Evolutionary conservation across 139 green algal species (phyloP), one percentile per base, ranked within the genome.

Genomic region (Chlamydomonas incerta): DNA sequence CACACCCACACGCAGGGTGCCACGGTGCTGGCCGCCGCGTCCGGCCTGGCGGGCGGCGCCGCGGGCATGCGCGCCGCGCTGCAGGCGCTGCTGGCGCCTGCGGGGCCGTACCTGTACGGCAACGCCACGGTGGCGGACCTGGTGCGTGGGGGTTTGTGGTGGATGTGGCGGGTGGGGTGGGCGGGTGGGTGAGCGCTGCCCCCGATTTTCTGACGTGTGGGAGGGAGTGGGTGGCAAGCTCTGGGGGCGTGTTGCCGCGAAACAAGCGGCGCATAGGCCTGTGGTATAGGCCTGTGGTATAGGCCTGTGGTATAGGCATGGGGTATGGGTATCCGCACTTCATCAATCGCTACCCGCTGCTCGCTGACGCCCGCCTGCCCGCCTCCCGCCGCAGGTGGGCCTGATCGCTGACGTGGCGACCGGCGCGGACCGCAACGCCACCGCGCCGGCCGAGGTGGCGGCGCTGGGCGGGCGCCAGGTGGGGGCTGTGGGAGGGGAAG

Each of bases 1-100:
- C 41, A 50, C 21, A 60, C 55, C 6, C 55, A 3, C 37, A 37
- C 2, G 26, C 76, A 83, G 62, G n/a, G 63, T 0, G 77, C 77
- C n/a, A 34, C 77, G 41, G 68, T 66, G 3, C 46, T 83, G 26
- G 77, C 67, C n/a, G 74, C 74, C 15, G 77, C 46, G 21, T n/a
- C 28, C 6, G 77, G 63, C 3, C 15, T 72, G 20, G 26, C 50
- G 11, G 28, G 26, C 60, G 77, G 77, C 63, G 14, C 15, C 31
- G 63, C 52, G 8, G 77, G 63, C 0, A 24, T 83, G 20, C 77
- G 77, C 17, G 33, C 21, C 18, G 63, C 77, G 28, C 46, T 83
- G 0, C 77, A 52, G n/a, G 15, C 58, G 3, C 63, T 83, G 63
- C 37, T 83, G 75, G 34, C 60, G 21, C 33, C 6, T 1, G 8